Evolutionary conservation across 176 grass and related monocot species (phyloP), one percentile per base, ranked within the genome.

Genomic region (Carex scoparia): DNA sequence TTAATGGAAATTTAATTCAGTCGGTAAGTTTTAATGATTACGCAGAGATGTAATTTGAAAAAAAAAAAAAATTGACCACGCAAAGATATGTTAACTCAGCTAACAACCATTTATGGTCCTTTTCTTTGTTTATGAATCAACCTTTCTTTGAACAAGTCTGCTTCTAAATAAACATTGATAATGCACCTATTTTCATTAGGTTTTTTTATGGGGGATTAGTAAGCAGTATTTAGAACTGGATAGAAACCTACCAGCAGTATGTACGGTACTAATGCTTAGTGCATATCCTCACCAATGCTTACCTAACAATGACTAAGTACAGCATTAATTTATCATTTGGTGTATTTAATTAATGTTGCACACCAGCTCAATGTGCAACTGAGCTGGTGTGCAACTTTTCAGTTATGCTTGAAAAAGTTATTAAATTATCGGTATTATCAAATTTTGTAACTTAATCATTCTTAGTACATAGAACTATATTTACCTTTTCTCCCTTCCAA

Each of bases 381-480:
- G n/a, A n/a, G n/a, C n/a, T n/a, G n/a, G n/a, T 83, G 10, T 10
- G 13, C 23, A 23, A 23, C 23, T 23, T 23, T 5, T 9, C 13
- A 66, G 30, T 33, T 68, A 82, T 49, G 12, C 19, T 28, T 65
- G 2, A 46, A 28, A 49, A 46, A 27, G 16, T 18, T 33, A 42
- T 33, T 79, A 79, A 55, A 57, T 79, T 58, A 58, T 62, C 44
- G 37, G 35, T 65, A 44, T 62, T 23, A 7, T 30, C 37, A 82
- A 27, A 58, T 82, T 54, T 33, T 54, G 60, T 12, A 32, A 78
- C 73, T 12, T 57, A 78, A 64, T 81, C 65, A 64, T 64, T 81
- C 18, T 28, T 44, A 63, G 15, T 81, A n/a, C 53, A 19, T 38
- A 42, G 3, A 53, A 53, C 10, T 74, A 74, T 68, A 72, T 38